Evolutionary conservation across 805 yeast genomes (phyloP), one percentile per base, ranked within the genome.

Genomic region (Nakazawaea ishiwadae): DNA sequence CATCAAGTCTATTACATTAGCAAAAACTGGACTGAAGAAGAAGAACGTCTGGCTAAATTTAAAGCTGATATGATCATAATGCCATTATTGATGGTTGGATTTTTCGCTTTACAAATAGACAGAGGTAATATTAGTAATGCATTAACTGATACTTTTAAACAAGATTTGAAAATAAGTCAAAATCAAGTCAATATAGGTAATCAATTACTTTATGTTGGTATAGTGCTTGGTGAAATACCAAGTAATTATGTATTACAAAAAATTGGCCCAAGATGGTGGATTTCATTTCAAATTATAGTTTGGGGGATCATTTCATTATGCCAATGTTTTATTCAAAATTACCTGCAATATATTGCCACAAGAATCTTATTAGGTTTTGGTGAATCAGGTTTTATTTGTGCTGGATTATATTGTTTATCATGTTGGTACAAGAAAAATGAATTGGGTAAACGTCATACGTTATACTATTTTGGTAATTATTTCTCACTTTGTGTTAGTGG

Each of bases 381-480:
- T n/a, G 81, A 81, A 55, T 87, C 87, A 43, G 87, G 88, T 0
- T 80, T 80, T 45, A 80, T 83, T 40, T 81, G 84, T 26, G 87
- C 81, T 50, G 60, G 74, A 26, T 69, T 75, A 42, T 59, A 81
- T 36, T 82, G 82, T 78, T 61, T 82, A 56, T 73, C 82, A 2
- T 82, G 80, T 57, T 82, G 81, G 59, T 83, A 75, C 60, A 81
- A 77, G 8, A 53, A 73, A 23, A 56, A 65, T 21, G 88, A 83
- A 56, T 63, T 82, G 14, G 81, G 72, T 68, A 26, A 7, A 14
- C 29, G 45, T 77, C 17, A 69, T 82, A 3, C 63, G 70, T 43
- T 72, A 80, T 1, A 44, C 69, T 18, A 71, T 81, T 1, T 64
- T 61, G 34, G 70, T 75, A 21, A 32, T 58, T 17, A 59, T 78